These are phyloP conservation scores for Musa schizocarpa DNA, from an alignment of 176 grass and related monocot species.

Conservation along the genomic window DNA sequence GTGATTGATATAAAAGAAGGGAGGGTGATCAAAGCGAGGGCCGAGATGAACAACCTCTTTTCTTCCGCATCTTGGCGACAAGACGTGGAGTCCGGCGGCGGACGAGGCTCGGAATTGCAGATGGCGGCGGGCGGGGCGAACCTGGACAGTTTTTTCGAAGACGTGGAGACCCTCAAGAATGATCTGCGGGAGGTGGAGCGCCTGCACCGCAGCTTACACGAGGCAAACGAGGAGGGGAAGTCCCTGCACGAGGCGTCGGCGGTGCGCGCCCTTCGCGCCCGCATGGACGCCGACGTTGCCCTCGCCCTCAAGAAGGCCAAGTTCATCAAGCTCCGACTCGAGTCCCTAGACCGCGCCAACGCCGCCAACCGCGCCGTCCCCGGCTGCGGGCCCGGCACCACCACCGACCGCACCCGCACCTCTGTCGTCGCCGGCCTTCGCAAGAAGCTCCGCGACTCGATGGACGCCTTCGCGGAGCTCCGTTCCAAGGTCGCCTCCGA, in stretches of 20 bases:
- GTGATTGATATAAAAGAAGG: no score
- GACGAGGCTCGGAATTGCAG: no score
- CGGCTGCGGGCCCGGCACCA: constrained; percentile 40
- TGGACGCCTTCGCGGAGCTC: constrained; percentile 38
- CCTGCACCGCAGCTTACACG: constrained; percentile 28
- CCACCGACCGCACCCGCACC: constrained; percentile 31
- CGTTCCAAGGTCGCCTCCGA: constrained; percentile 37
- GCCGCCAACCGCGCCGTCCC: constrained; percentile 26
- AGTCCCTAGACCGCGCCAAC: constrained; percentile 33
- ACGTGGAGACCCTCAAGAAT: constrained; percentile 40
- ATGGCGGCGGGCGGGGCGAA: constrained; percentile 5
- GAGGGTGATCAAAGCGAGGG: no score
- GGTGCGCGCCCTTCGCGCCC: constrained; percentile 14
- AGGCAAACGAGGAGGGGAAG: constrained; percentile 42
- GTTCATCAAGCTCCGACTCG: constrained; percentile 36
- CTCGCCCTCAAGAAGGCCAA: constrained; percentile 29
- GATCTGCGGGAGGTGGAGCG: constrained; percentile 33
- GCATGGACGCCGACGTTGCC: constrained; percentile 28
- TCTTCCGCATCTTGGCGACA: no score
- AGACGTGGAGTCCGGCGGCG: no score
- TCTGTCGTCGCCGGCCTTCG: constrained; percentile 34
- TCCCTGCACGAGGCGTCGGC: constrained; percentile 17
- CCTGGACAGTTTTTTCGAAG: constrained; percentile 37
- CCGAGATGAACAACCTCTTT: no score
- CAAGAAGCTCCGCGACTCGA: constrained; percentile 41